Conservation (phyloP, 2,329 filamentous ascomycete species). For the Septoria petroselini region DNA sequence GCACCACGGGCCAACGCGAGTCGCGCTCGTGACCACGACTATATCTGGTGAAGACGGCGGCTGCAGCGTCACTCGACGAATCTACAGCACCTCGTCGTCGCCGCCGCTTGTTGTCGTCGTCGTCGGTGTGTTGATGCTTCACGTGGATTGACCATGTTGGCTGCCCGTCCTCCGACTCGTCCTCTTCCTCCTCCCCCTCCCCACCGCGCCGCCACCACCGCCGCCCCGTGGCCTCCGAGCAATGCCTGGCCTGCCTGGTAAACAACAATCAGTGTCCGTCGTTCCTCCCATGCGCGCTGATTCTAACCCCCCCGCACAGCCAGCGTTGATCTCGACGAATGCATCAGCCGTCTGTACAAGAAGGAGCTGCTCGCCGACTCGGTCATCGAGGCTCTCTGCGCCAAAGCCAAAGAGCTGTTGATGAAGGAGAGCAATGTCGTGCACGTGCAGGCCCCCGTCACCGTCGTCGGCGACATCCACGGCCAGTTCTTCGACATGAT, state of each 20-base stretch:
- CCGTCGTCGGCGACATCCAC: slow-evolving; percentile 97
- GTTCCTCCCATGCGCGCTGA: not conserved
- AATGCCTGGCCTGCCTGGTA: slow-evolving; percentile 54
- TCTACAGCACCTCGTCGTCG: no score
- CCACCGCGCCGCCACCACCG: slow-evolving; percentile 12
- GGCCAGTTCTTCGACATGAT: slow-evolving; percentile 99
- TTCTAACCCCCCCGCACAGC: slow-evolving; percentile 50
- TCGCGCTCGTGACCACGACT: no score
- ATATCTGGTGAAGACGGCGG: no score
- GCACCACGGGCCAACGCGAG: no score
- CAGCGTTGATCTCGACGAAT: slow-evolving; percentile 97
- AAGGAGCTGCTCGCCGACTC: slow-evolving; percentile 96
- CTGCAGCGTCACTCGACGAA: no score
- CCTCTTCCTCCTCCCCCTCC: slow-evolving; percentile 7
- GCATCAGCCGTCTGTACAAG: slow-evolving; percentile 92
- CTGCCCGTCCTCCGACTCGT: slow-evolving; percentile 20
- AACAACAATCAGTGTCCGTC: slow-evolving; percentile 22
- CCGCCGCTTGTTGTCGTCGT: no score
- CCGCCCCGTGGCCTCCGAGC: slow-evolving; percentile 18
- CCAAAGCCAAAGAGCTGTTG: slow-evolving; percentile 95
- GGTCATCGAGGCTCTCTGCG: slow-evolving; percentile 97
- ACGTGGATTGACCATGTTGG: slow-evolving; percentile 22
- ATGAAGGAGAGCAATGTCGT: slow-evolving; percentile 99
- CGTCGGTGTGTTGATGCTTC: no score
- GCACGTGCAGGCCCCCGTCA: slow-evolving; percentile 91